Evolutionary conservation across 2,329 filamentous ascomycete species (phyloP).

Genomic region (Exophiala calicioides): DNA sequence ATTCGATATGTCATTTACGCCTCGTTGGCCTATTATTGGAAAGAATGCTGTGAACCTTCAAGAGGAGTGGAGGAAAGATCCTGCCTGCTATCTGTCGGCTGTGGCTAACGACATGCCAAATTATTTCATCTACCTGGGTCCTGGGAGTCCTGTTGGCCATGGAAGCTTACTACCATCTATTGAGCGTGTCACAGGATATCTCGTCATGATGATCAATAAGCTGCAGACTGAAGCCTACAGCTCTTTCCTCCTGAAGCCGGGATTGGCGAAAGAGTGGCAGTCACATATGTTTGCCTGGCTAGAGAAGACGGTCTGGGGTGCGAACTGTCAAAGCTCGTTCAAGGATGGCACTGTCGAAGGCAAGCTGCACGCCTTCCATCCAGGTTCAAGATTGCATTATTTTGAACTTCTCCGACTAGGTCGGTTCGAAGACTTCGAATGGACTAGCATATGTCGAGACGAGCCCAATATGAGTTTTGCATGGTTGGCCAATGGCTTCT

Average conservation of each 20-base stretch:
- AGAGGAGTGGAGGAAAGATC: constrained; percentile 43
- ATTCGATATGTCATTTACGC: constrained; percentile 41
- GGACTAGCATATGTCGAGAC: background rate
- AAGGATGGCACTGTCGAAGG: constrained; percentile 47
- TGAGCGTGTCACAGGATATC: constrained; percentile 42
- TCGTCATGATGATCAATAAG: constrained; percentile 41
- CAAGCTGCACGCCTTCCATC: constrained; percentile 49
- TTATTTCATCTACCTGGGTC: constrained; percentile 27
- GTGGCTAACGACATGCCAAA: constrained; percentile 27
- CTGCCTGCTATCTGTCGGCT: constrained; percentile 26
- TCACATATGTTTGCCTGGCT: constrained; percentile 47
- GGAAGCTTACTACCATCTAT: constrained; percentile 45
- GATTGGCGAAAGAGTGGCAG: constrained; percentile 35
- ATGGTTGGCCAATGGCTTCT: background rate
- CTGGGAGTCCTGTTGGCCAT: constrained; percentile 45
- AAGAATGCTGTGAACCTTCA: constrained; percentile 41
- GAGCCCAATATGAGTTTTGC: background rate
- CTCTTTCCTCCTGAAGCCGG: constrained; percentile 37
- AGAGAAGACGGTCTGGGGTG: constrained; percentile 52
- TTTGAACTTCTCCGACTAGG: constrained; percentile 42
- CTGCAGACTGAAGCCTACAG: constrained; percentile 44
- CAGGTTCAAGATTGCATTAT: constrained; percentile 53
- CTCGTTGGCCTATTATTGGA: constrained; percentile 45
- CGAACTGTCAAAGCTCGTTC: constrained; percentile 43
- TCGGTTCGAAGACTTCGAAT: constrained; percentile 47